Base-by-base conservation (phyloP, 1,284 basidiomycete genomes). In the Irpex sp. region DNA sequence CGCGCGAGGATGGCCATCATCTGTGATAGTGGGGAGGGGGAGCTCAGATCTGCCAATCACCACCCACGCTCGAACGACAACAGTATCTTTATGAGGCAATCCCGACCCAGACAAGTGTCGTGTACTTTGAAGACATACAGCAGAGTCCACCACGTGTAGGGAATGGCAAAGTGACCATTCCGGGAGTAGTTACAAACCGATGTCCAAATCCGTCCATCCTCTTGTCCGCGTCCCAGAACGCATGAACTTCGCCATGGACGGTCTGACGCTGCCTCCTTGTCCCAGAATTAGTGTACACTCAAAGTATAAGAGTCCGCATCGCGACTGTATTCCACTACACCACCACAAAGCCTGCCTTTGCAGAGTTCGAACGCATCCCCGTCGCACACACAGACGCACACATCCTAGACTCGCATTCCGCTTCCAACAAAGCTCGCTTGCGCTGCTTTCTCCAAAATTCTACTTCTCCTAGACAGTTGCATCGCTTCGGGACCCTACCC, bases 201-300 rank as follows among this genome's bases (percentile, higher is more conserved):
- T 61, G 43, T 64, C 73, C 73, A 50, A 64, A 70, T 70, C 56
- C 62, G 72, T 70, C 59, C 61, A 59, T 73, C 68, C 69, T 71
- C 73, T 74, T 74, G 72, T 74, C 67, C 71, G 69, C 60, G 39
- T 55, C 58, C 33, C 63, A 55, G 55, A 69, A 66, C 67, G 66
- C 61, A 64, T 59, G 15, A 17, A 33, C 46, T 35, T n/a, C 39
- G 59, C 39, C 61, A 58, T 43, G 56, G 17, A 59, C 47, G 36
- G 43, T 47, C 11, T 17, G 17, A 26, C 60, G 62, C 50, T 51
- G 15, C 50, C 50, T 51, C 69, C 64, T 71, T 73, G 66, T 73
- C 55, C 72, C 70, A 67, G 46, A 66, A 65, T 63, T 54, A 68
- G 68, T 55, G 61, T 39, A 39, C 19, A 33, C 31, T 49, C 33